These are phyloP conservation scores for Boeremia exigua DNA, from an alignment of 2,329 filamentous ascomycete species.

Conservation along the genomic window DNA sequence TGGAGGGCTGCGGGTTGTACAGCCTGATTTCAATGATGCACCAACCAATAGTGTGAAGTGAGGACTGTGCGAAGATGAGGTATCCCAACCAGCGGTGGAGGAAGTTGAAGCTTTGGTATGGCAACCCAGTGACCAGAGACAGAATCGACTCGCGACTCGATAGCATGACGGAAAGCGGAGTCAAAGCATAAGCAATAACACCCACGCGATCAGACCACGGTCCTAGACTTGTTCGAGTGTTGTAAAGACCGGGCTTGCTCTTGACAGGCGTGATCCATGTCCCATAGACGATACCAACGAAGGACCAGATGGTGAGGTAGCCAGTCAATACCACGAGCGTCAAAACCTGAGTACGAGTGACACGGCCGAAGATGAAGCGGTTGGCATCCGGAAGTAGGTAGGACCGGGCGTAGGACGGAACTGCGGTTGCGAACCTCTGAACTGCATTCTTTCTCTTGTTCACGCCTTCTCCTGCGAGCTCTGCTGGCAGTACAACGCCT, in stretches of 20 bases:
- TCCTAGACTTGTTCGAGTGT: constrained; percentile 70
- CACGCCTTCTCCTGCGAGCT: constrained; percentile 27
- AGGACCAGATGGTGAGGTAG: constrained; percentile 69
- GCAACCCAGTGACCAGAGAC: constrained; percentile 72
- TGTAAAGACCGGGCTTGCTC: constrained; percentile 59
- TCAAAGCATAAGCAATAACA: constrained; percentile 74
- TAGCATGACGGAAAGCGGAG: constrained; percentile 71
- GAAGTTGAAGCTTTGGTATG: constrained; percentile 70
- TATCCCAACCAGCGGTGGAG: constrained; percentile 69
- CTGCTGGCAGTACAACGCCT: constrained; percentile 31
- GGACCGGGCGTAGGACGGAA: constrained; percentile 53
- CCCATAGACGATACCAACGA: constrained; percentile 71
- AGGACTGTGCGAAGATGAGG: constrained; percentile 71
- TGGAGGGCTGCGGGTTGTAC: constrained; percentile 73
- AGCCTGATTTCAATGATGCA: constrained; percentile 68
- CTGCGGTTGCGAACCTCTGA: constrained; percentile 42
- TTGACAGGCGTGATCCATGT: constrained; percentile 75
- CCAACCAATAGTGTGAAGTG: constrained; percentile 75
- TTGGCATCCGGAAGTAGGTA: constrained; percentile 68
- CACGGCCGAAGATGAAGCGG: constrained; percentile 67
- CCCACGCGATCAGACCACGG: constrained; percentile 74
- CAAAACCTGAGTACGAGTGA: constrained; percentile 71
- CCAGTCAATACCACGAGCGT: constrained; percentile 63
- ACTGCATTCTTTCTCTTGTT: constrained; percentile 30
- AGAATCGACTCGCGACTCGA: constrained; percentile 73